A percentile compares a stretch with the other conserved stretches of the same genome.
phyloP scores from a whole-genome alignment of 1,284 basidiomycete genomes.

The Trichosporon inkin region DNA sequence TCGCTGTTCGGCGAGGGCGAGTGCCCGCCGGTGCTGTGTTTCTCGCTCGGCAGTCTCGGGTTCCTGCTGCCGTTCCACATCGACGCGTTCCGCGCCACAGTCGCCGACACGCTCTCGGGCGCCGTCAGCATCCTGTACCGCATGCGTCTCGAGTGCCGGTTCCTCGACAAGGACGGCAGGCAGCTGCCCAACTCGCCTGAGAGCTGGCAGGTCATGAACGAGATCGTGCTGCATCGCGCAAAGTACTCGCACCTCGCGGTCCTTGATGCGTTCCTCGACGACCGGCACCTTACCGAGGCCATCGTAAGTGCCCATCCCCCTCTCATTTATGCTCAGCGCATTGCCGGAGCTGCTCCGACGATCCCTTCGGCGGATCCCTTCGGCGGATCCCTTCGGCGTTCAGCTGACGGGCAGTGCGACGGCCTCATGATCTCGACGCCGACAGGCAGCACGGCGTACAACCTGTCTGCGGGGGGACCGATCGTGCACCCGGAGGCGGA shows the following conservation, averaged over 20 bases:
- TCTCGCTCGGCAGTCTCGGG: constrained; percentile 92
- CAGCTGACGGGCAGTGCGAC: constrained; percentile 64
- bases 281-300: constrained; percentile 88
- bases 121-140: constrained; percentile 63
- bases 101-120: constrained; percentile 62
- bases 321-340: no score
- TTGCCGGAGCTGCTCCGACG: no score
- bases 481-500: constrained; percentile 91
- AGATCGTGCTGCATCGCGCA: constrained; percentile 86
- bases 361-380: no score
- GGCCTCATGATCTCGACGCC: constrained; percentile 94
- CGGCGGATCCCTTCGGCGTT: no score
- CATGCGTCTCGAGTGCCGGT: constrained; percentile 78
- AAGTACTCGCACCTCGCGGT: constrained; percentile 85
- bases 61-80: constrained; percentile 84
- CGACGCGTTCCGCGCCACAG: constrained; percentile 58
- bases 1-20: constrained; percentile 78
- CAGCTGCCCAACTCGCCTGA: constrained; percentile 52
- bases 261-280: constrained; percentile 89
- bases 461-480: constrained; percentile 88
- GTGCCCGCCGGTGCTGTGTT: constrained; percentile 92
- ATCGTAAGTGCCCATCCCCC: constrained; percentile 61
- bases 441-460: constrained; percentile 95
- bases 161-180: constrained; percentile 61
- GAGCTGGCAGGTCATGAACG: constrained; percentile 97